These are phyloP conservation scores for Globisporangium radiosum DNA, from an alignment of 352 stramenopile species.

Conservation along the genomic window DNA sequence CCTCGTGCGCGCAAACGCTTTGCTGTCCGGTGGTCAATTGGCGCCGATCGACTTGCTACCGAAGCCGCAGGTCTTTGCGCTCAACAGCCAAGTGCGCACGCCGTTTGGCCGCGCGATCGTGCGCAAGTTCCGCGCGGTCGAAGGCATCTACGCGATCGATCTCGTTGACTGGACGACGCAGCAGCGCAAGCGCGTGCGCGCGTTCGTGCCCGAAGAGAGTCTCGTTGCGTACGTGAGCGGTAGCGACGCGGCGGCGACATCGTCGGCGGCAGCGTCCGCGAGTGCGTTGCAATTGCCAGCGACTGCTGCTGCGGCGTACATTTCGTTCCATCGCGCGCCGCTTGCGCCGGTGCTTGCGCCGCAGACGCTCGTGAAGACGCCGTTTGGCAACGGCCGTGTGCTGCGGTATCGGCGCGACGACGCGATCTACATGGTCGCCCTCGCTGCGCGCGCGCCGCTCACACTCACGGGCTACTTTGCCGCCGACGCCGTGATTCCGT, in stretches of 20 bases:
- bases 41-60: conserved; percentile 27
- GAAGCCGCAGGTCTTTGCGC: conserved; percentile 56
- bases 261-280: conserved; percentile 16
- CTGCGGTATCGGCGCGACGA: conserved; percentile 58
- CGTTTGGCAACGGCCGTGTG: conserved; percentile 68
- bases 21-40: conserved; percentile 32
- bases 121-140: conserved; percentile 55
- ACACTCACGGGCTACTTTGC: conserved; percentile 44
- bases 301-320: conserved; percentile 27
- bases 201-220: conserved; percentile 54
- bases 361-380: conserved; percentile 60
- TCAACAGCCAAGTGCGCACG: conserved; percentile 55
- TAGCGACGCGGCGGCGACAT: conserved; percentile 28
- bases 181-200: conserved; percentile 38
- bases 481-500: conserved; percentile 34
- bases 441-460: conserved; percentile 33
- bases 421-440: conserved; percentile 61
- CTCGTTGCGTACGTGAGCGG: conserved; percentile 31
- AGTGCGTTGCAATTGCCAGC: too few relatives aligned
- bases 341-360: conserved; percentile 35
- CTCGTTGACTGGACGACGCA: conserved; percentile 49
- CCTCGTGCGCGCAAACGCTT: conserved; percentile 51
- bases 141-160: conserved; percentile 82
- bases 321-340: conserved; percentile 42
- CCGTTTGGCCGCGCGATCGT: conserved; percentile 63